A percentile compares a stretch with the other conserved stretches of the same genome.
phyloP scores from a whole-genome alignment of 2,329 filamentous ascomycete genomes.

The Rutstroemia sp. region DNA sequence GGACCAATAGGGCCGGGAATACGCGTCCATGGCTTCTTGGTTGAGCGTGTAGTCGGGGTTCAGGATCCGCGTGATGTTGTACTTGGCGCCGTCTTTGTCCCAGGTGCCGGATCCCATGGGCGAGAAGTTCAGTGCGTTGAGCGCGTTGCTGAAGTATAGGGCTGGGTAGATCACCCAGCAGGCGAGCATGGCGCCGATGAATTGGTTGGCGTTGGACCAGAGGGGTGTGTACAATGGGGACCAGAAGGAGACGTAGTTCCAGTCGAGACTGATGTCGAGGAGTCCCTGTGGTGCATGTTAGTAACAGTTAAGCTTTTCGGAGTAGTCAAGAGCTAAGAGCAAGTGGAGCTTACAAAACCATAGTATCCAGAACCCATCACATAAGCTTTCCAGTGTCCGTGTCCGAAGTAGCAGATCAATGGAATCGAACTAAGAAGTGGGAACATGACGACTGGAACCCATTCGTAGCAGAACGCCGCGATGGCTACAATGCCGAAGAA shows the following conservation, averaged over 20 bases:
- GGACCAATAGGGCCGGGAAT: constrained; percentile 27
- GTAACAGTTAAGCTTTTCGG: neutral
- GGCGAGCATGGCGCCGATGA: constrained; percentile 27
- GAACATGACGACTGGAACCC: constrained; percentile 9
- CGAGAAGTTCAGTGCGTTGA: constrained; percentile 34
- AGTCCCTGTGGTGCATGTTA: constrained; percentile 16
- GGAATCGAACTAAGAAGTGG: constrained; percentile 42
- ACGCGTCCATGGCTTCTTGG: constrained; percentile 19
- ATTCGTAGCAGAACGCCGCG: constrained; percentile 7
- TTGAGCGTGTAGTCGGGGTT: constrained; percentile 33
- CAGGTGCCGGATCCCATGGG: constrained; percentile 39
- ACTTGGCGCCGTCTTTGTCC: constrained; percentile 58
- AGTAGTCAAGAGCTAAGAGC: neutral
- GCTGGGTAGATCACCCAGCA: constrained; percentile 30
- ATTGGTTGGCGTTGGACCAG: constrained; percentile 28
- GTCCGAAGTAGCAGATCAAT: constrained; percentile 38
- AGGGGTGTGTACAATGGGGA: constrained; percentile 25
- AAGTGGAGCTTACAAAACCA: constrained; percentile 14
- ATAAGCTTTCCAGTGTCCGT: constrained; percentile 40
- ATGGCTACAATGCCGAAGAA: constrained; percentile 27
- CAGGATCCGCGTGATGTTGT: constrained; percentile 58
- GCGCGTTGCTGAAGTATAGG: constrained; percentile 37
- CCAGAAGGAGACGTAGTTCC: constrained; percentile 33
- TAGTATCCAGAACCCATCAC: constrained; percentile 39
- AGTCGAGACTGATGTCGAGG: constrained; percentile 35